A percentile compares a stretch with the other conserved stretches of the same genome.
Evolutionary conservation across 2,329 filamentous ascomycete species (phyloP).

Genomic region (Cercospora brassicicola): DNA sequence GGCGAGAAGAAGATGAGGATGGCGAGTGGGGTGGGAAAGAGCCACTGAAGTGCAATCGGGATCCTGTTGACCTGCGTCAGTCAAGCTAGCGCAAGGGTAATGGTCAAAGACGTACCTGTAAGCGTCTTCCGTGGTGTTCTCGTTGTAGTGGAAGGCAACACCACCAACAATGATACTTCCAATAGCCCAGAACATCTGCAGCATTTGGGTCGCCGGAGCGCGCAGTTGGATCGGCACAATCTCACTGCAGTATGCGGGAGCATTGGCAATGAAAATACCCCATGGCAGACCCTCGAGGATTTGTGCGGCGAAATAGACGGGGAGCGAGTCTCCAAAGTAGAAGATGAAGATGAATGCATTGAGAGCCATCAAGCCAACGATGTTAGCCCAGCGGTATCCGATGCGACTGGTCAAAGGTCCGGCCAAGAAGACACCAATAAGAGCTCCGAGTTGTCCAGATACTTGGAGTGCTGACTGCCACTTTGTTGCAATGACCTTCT

Average conservation of each 20-base stretch:
- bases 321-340: constrained; percentile 55
- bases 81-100: constrained; percentile 21
- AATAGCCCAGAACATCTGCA: constrained; percentile 68
- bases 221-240: constrained; percentile 61
- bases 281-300: constrained; percentile 63
- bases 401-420: constrained; percentile 61
- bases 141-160: constrained; percentile 57
- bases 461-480: constrained; percentile 62
- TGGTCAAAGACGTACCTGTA: constrained; percentile 45
- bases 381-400: constrained; percentile 61
- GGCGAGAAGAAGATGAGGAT: constrained; percentile 55
- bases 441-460: constrained; percentile 58
- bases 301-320: constrained; percentile 55
- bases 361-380: constrained; percentile 57
- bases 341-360: constrained; percentile 62
- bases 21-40: constrained; percentile 58
- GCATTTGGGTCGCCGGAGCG: constrained; percentile 60
- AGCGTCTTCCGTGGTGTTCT: constrained; percentile 34
- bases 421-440: constrained; percentile 60
- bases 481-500: constrained; percentile 49
- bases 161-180: constrained; percentile 61
- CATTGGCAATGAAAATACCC: constrained; percentile 67
- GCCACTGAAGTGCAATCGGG: constrained; percentile 60
- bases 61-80: constrained; percentile 45
- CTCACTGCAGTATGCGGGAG: constrained; percentile 63